Evolutionary conservation across 129 eudicot genomes (phyloP).

Genomic region (Dittrichia graveolens): DNA sequence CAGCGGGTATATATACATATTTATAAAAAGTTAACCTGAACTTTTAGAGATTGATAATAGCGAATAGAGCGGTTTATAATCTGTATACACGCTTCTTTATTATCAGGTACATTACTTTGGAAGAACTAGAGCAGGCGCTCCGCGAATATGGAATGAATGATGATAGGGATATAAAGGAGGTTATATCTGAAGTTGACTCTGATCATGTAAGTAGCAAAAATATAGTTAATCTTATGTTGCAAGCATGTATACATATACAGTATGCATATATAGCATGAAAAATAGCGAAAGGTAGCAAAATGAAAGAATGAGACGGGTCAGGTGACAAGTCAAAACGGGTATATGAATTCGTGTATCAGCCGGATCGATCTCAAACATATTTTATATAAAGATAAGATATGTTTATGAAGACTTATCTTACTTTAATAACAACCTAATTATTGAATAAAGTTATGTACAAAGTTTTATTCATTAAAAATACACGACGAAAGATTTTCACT

Average conservation of each 20-base stretch:
- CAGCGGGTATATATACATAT: constrained; percentile 60
- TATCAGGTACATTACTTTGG: constrained; percentile 70
- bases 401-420: no score
- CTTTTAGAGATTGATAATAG: neutral
- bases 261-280: neutral
- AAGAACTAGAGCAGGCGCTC: constrained; percentile 86
- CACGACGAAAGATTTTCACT: neutral
- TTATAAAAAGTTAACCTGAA: no score
- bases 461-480: no score
- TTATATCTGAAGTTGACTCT: constrained; percentile 67
- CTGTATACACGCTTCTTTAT: neutral
- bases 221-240: neutral
- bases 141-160: constrained; percentile 72
- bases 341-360: no score
- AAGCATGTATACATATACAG: neutral
- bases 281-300: neutral
- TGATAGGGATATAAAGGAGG: constrained; percentile 73
- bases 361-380: no score
- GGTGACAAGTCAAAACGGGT: no score
- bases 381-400: no score
- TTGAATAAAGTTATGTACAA: no score
- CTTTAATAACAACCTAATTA: no score
- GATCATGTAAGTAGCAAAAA: constrained; percentile 61
- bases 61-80: neutral
- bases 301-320: no score